These are phyloP conservation scores for Chenopodium suecicum DNA, from an alignment of 148 eudicot genomes.

Conservation along the genomic window DNA sequence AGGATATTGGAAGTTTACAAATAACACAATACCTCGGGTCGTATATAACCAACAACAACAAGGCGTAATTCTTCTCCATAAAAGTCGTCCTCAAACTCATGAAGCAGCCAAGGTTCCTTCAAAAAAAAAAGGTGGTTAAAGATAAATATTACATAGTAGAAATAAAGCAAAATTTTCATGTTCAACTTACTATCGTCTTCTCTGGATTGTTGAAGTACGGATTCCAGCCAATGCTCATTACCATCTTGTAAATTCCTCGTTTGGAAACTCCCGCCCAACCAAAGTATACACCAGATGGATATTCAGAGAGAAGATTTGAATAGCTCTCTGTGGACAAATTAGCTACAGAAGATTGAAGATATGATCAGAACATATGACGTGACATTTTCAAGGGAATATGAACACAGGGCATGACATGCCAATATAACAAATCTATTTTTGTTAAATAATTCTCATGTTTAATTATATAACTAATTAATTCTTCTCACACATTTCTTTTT, in stretches of 20 bases:
- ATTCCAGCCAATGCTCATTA: conserved; percentile 98
- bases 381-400: neutral
- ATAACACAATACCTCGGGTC: conserved; percentile 70
- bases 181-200: conserved; percentile 82
- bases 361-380: neutral
- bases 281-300: conserved; percentile 91
- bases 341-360: conserved; percentile 38
- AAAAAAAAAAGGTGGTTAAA: neutral
- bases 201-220: conserved; percentile 86
- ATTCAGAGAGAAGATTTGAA: conserved; percentile 56
- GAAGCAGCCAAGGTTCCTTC: conserved; percentile 98
- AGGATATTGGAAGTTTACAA: neutral
- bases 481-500: too few species aligned
- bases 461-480: too few species aligned
- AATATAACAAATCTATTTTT: too few species aligned
- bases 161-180: conserved; percentile 8
- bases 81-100: conserved; percentile 82
- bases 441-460: too few species aligned
- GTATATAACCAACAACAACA: conserved; percentile 78
- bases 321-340: conserved; percentile 74
- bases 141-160: neutral
- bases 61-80: conserved; percentile 86
- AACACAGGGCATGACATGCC: neutral
- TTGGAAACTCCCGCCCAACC: conserved; percentile 84
- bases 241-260: conserved; percentile 87